Percentiles rank a stretch among this genome's conserved stretches.
These are phyloP conservation scores for Penicillium nucicola DNA, from an alignment of 495 filamentous ascomycete species.

Conservation along the genomic window DNA sequence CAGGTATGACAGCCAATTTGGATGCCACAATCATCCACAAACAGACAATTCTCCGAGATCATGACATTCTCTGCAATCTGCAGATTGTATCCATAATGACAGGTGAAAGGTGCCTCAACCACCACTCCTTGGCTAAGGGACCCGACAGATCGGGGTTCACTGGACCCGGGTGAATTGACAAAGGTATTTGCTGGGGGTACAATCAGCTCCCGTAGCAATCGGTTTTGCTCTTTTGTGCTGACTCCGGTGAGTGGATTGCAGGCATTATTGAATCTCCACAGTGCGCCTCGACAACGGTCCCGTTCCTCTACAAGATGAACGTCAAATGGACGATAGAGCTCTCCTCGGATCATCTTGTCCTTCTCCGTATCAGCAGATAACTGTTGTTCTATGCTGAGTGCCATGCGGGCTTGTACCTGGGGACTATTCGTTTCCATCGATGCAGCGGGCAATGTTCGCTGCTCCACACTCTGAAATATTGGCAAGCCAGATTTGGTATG, in stretches of 20 bases:
- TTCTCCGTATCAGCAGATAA: slow-evolving; percentile 67
- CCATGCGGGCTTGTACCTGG: slow-evolving; percentile 45
- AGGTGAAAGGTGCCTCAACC: slow-evolving; percentile 87
- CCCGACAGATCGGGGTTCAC: slow-evolving; percentile 40
- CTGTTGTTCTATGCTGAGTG: slow-evolving; percentile 45
- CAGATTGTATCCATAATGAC: slow-evolving; percentile 96
- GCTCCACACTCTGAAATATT: slow-evolving; percentile 36
- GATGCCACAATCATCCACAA: slow-evolving; percentile 74
- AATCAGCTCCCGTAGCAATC: slow-evolving; percentile 74
- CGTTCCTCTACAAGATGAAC: slow-evolving; percentile 80
- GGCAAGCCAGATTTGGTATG: slow-evolving; percentile 37
- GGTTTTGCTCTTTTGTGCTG: slow-evolving; percentile 72
- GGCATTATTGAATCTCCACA: slow-evolving; percentile 87
- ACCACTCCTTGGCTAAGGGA: slow-evolving; percentile 71
- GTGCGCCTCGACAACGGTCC: slow-evolving; percentile 77
- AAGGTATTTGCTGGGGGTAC: slow-evolving; percentile 43
- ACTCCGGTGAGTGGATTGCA: slow-evolving; percentile 75
- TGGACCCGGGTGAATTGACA: slow-evolving; percentile 41
- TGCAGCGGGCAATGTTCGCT: slow-evolving; percentile 28
- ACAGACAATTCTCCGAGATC: slow-evolving; percentile 81
- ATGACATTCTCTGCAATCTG: slow-evolving; percentile 81
- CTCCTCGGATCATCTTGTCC: slow-evolving; percentile 89
- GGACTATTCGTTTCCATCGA: slow-evolving; percentile 41
- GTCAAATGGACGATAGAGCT: slow-evolving; percentile 74
- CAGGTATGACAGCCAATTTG: slow-evolving; percentile 74